These are phyloP conservation scores for Homolaphlyctis polyrhiza DNA, from an alignment of 371 early-diverging fungal species.

Conservation along the genomic window DNA sequence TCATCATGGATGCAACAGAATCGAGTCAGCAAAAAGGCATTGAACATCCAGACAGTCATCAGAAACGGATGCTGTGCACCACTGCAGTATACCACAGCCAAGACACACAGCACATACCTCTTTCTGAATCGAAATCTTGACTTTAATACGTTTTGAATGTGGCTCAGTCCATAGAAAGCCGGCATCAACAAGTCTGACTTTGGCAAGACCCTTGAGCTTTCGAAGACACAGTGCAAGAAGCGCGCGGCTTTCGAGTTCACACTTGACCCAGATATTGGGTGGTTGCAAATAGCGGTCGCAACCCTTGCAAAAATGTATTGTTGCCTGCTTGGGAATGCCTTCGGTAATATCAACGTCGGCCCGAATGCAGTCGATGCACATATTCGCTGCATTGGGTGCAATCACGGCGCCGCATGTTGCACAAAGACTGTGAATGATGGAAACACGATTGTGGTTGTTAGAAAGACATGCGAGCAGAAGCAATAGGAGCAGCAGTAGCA, in stretches of 20 bases:
- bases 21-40: too few species aligned
- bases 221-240: conserved; percentile 92
- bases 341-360: conserved; percentile 95
- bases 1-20: too few species aligned
- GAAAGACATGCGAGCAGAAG: too few species aligned
- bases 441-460: too few species aligned
- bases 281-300: conserved; percentile 98
- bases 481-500: too few species aligned
- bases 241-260: conserved; percentile 90
- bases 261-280: conserved; percentile 87
- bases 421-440: conserved; percentile 81
- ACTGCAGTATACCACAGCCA: background rate
- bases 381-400: conserved; percentile 95
- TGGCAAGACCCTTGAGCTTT: conserved; percentile 83
- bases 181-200: conserved; percentile 95
- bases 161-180: conserved; percentile 99
- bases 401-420: conserved; percentile 97
- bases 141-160: conserved; percentile 90
- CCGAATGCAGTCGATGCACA: conserved; percentile 98
- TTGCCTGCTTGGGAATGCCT: conserved; percentile 94
- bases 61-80: too few species aligned
- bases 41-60: too few species aligned
- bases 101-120: conserved; percentile 51
- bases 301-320: conserved; percentile 91
- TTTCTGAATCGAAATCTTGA: conserved; percentile 97